Evolutionary conservation across 352 stramenopile species (phyloP).

Genomic region (Globisporangium spinosum): DNA sequence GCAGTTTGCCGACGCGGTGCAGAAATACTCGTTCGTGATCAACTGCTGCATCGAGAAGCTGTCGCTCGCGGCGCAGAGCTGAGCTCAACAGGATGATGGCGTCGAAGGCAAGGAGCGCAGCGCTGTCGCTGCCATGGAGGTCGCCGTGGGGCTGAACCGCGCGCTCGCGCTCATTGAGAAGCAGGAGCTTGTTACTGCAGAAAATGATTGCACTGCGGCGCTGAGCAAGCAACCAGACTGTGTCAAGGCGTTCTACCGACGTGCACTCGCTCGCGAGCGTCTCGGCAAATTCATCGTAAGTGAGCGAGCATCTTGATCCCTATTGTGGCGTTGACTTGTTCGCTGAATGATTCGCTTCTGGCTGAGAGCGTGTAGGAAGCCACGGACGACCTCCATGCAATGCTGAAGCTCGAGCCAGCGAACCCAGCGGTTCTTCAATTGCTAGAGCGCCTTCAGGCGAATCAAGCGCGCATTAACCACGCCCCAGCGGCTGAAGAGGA

Average conservation of each 20-base stretch:
- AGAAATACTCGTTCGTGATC: constrained; percentile 44
- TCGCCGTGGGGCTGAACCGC: constrained; percentile 62
- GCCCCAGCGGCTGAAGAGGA: neutral
- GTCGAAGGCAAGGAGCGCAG: neutral
- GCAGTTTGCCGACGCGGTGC: constrained; percentile 38
- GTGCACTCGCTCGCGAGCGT: constrained; percentile 68
- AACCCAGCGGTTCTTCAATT: constrained; percentile 30
- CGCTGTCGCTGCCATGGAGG: constrained; percentile 28
- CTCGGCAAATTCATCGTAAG: constrained; percentile 57
- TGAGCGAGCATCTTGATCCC: neutral
- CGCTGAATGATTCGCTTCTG: neutral
- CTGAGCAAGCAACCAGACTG: constrained; percentile 61
- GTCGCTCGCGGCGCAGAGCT: neutral
- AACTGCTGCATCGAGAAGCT: constrained; percentile 12
- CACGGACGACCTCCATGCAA: constrained; percentile 23
- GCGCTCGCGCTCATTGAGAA: constrained; percentile 53
- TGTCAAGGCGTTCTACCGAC: constrained; percentile 90
- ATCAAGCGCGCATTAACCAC: neutral
- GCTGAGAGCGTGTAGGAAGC: constrained; percentile 25
- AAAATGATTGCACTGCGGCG: constrained; percentile 71
- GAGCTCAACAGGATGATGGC: neutral
- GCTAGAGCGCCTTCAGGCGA: constrained; percentile 2
- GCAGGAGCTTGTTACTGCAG: constrained; percentile 20
- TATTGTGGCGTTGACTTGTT: neutral
- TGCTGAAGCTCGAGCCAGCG: constrained; percentile 34